phyloP scores from a whole-genome alignment of 495 filamentous ascomycete species.

The Pyronema omphalodes region DNA sequence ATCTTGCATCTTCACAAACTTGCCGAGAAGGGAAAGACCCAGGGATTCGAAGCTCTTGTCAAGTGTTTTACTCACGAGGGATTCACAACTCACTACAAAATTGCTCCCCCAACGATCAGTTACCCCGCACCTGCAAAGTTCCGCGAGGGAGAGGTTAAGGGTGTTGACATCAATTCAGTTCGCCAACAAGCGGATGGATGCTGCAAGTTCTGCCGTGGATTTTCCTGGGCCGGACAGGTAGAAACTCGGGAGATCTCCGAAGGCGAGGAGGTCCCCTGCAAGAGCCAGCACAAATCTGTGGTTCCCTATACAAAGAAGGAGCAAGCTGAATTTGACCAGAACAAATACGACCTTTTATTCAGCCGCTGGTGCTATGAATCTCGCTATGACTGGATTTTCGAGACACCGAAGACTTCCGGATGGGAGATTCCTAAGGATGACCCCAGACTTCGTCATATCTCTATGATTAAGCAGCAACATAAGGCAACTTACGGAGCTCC shows the following conservation, averaged over 20 bases:
- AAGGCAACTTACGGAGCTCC: background rate
- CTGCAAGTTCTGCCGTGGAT: slow-evolving; percentile 19
- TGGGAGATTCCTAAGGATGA: slow-evolving; percentile 21
- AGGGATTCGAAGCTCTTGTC: background rate
- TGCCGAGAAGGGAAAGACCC: background rate
- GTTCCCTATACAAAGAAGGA: slow-evolving; percentile 17
- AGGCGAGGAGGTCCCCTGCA: slow-evolving; percentile 14
- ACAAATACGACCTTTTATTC: slow-evolving; percentile 11
- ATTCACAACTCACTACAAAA: background rate
- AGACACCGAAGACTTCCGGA: slow-evolving; percentile 9
- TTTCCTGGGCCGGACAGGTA: slow-evolving; percentile 16
- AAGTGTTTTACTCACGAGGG: slow-evolving; percentile 2
- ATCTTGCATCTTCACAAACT: background rate
- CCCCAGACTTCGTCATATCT: slow-evolving; percentile 19
- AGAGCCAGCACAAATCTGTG: slow-evolving; percentile 18
- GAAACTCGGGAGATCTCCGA: slow-evolving; percentile 12
- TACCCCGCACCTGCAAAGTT: background rate
- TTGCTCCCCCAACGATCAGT: background rate
- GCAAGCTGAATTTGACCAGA: slow-evolving; percentile 7
- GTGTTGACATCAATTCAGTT: background rate
- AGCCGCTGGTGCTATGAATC: slow-evolving; percentile 24
- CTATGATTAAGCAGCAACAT: slow-evolving; percentile 8
- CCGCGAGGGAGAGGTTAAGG: background rate
- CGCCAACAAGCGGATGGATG: slow-evolving; percentile 19
- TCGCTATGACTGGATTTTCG: slow-evolving; percentile 24